Base-by-base conservation (phyloP, 192 early-diverging fungal species). In the Podila horticola region DNA sequence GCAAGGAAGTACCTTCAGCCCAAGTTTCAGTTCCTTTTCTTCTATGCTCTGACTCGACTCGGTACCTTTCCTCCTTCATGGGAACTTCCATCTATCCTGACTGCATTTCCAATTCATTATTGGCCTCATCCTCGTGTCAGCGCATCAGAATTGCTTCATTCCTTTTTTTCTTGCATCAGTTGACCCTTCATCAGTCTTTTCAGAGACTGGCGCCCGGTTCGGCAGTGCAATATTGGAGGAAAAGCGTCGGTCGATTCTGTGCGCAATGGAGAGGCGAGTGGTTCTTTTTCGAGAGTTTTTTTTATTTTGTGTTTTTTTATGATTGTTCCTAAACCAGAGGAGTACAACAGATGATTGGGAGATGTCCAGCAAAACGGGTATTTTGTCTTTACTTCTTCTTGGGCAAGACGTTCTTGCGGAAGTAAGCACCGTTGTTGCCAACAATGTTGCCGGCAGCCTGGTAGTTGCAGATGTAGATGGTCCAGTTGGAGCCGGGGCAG, bases 381-480 rank as follows among this genome's bases (percentile, higher is more conserved):
- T 13, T 30, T 60, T 31, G 30, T 61, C 12, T 61, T 26, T 61
- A 26, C 24, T 64, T 62, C 31, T 45, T 55, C 28, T 24, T 13
- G 29, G 67, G 84, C 51, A 84, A 58, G 29, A 86, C 85, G 64
- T 86, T 86, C 45, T 79, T 2, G 5, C 8, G n/a, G 57, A 79
- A 86, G 38, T 71, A 74, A 10, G 24, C 9, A 22, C 49, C 52
- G 33, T 71, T 51, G 41, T 19, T 15, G 19, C 41, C 34, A 24
- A 77, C 62, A 22, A 72, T 67, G 70, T 86, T 88, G 58, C 87
- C 87, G 28, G 85, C 72, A 12, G 71, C 4, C 34, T 79, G 52
- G 66, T 86, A 88, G 30, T 73, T 51, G 69, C 87, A 88, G 26
- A 77, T 81, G 79, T 84, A 85, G 36, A 86, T 71, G 6, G 50